phyloP scores from a whole-genome alignment of 2,329 filamentous ascomycete genomes.

The Truncatella angustata region DNA sequence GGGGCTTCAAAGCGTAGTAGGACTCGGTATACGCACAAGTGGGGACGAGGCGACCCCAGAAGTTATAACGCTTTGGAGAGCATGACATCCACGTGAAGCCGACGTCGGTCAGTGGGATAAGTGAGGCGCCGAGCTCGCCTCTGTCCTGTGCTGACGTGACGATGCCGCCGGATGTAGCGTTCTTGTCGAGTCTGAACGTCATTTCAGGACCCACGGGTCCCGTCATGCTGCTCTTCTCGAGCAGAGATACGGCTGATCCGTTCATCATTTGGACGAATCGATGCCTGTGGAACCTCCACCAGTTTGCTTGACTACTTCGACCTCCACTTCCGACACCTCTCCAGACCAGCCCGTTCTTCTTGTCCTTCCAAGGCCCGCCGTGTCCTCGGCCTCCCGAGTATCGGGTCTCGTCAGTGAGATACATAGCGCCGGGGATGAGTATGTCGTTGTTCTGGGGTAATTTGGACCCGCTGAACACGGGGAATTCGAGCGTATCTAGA shows the following conservation, averaged over 20 bases:
- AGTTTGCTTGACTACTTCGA: conserved; percentile 46
- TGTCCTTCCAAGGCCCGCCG: conserved; percentile 56
- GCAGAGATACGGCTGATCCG: conserved; percentile 48
- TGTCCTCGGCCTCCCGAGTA: conserved; percentile 54
- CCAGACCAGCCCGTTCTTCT: conserved; percentile 56
- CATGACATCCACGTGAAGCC: conserved; percentile 45
- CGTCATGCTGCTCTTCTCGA: conserved; percentile 37
- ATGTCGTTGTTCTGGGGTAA: conserved; percentile 63
- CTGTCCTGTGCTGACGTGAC: conserved; percentile 9
- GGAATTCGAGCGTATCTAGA: conserved; percentile 54
- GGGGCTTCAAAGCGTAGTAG: conserved; percentile 30
- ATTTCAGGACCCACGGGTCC: conserved; percentile 35
- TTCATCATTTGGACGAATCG: conserved; percentile 69
- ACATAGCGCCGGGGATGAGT: conserved; percentile 63
- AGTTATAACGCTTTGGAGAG: conserved; percentile 12
- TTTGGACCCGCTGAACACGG: conserved; percentile 63
- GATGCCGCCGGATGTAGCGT: too few relatives aligned
- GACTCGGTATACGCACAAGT: conserved; percentile 31
- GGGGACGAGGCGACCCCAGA: background rate
- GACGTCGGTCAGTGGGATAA: conserved; percentile 37
- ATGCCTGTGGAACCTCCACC: conserved; percentile 68
- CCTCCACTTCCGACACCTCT: conserved; percentile 62
- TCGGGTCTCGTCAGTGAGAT: conserved; percentile 52
- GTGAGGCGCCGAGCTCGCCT: conserved; percentile 38
- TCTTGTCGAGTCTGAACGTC: too few relatives aligned